Evolutionary conservation across 2,329 filamentous ascomycete genomes (phyloP), one percentile per base, ranked within the genome.

Genomic region (Ustulina deusta): DNA sequence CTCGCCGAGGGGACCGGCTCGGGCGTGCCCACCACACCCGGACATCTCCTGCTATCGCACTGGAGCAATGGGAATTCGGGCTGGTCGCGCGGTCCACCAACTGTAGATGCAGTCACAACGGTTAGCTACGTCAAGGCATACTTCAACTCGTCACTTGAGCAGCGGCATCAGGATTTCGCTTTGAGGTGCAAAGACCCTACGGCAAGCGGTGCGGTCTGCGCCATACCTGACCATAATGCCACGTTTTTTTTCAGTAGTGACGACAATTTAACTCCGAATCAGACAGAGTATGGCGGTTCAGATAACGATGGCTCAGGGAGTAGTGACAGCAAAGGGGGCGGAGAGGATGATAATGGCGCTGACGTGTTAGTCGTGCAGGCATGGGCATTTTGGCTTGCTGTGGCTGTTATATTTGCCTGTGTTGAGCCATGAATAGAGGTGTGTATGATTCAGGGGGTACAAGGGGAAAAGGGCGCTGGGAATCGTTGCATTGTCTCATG

Each of bases 51-150:
- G 58, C 79, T 95, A 63, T 91, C 89, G 73, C 92, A 94, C 77
- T 90, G 92, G 92, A 93, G 90, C 77, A 94, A 94, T 72, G 92
- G 92, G 38, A 90, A 94, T 75, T 76, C 83, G 6, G 75, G 82
- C 1, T 95, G 92, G 92, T 91, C 89, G 46, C 88, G 84, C 13
- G 92, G 92, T 0, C 92, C 92, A 2, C 92, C 92, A 0, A 71
- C 72, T 0, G 69, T 82, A 38, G 89, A 94, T 73, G 87, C 91
- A 0, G 79, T 85, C 20, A 82, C 93, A 73, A 87, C 84, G 6
- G 83, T 94, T 27, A 86, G 84, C 42, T 93, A 93, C 74, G 85
- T 93, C 65, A 93, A 92, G 77, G 90, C 89, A 0, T 95, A 94
- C 78, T 95, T 94, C 82, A 94, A 94, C 81, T 90, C 90, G 17